These are phyloP conservation scores for Podospora conica DNA, from an alignment of 495 filamentous ascomycete species.

Conservation along the genomic window DNA sequence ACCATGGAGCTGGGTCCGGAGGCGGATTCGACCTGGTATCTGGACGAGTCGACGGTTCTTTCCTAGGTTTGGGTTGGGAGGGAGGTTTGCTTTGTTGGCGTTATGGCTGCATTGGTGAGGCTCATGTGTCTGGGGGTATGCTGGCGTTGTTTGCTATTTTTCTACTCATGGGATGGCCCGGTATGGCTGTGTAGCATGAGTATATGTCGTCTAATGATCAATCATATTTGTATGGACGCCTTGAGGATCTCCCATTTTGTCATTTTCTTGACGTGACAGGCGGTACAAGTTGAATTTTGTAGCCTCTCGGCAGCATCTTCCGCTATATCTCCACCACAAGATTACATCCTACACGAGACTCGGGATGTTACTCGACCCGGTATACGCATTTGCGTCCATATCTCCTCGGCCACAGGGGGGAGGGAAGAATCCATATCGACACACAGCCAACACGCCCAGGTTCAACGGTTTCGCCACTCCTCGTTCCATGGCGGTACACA, in stretches of 20 bases:
- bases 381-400: too few species aligned
- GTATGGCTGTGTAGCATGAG: neutral
- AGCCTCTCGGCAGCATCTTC: neutral
- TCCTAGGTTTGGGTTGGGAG: neutral
- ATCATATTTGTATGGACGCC: neutral
- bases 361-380: too few species aligned
- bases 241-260: neutral
- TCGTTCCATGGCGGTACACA: neutral
- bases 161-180: neutral
- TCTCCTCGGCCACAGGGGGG: too few species aligned
- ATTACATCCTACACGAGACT: too few species aligned
- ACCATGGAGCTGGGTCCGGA: slow-evolving; percentile 32
- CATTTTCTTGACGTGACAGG: neutral
- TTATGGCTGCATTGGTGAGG: neutral
- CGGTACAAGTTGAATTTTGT: neutral
- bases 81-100: neutral
- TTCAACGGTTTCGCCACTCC: neutral
- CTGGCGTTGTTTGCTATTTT: neutral
- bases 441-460: neutral
- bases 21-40: slow-evolving; percentile 41
- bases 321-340: too few species aligned
- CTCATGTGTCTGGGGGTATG: neutral
- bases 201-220: neutral
- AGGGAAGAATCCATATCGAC: neutral
- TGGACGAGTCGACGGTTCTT: slow-evolving; percentile 23